These are phyloP conservation scores for Camelina hispida DNA, from an alignment of 345 rosid genomes.

Conservation along the genomic window DNA sequence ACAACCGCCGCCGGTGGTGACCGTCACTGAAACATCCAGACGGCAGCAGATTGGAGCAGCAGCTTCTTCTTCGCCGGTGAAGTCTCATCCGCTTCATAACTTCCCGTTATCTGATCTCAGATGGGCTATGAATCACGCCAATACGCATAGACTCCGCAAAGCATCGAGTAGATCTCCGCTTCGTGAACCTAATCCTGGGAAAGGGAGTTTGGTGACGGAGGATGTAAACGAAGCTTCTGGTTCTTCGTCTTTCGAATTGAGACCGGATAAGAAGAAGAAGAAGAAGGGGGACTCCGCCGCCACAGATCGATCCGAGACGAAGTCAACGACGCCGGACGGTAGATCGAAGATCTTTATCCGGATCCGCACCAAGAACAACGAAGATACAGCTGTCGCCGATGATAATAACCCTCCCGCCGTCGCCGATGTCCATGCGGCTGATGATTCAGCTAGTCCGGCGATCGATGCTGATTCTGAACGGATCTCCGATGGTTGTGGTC, in stretches of 20 bases:
- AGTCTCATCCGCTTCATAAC: constrained; percentile 72
- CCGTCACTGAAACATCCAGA: constrained; percentile 38
- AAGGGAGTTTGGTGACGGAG: constrained; percentile 30
- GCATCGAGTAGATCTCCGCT: constrained; percentile 48
- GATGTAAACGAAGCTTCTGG: constrained; percentile 37
- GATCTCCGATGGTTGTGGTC: constrained; percentile 46
- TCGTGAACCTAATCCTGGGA: constrained; percentile 31
- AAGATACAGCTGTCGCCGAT: constrained; percentile 42
- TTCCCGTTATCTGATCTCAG: constrained; percentile 63
- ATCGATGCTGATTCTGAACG: constrained; percentile 52
- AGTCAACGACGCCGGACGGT: constrained; percentile 45
- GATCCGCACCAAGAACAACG: constrained; percentile 47
- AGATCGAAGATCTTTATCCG: constrained; percentile 61
- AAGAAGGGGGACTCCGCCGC: constrained; percentile 41
- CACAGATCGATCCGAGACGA: constrained; percentile 46
- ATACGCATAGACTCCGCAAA: constrained; percentile 53
- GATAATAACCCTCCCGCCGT: constrained; percentile 19
- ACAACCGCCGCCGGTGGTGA: constrained; percentile 30
- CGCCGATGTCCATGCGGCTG: constrained; percentile 6
- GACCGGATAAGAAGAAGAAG: constrained; percentile 35
- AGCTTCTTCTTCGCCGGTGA: constrained; percentile 55
- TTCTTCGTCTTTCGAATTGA: constrained; percentile 34
- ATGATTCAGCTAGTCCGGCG: constrained; percentile 13
- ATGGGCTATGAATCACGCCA: constrained; percentile 60
- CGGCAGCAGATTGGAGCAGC: constrained; percentile 55